These are phyloP conservation scores for Heliocybe sulcata DNA, from an alignment of 1,284 basidiomycete genomes.

Conservation along the genomic window DNA sequence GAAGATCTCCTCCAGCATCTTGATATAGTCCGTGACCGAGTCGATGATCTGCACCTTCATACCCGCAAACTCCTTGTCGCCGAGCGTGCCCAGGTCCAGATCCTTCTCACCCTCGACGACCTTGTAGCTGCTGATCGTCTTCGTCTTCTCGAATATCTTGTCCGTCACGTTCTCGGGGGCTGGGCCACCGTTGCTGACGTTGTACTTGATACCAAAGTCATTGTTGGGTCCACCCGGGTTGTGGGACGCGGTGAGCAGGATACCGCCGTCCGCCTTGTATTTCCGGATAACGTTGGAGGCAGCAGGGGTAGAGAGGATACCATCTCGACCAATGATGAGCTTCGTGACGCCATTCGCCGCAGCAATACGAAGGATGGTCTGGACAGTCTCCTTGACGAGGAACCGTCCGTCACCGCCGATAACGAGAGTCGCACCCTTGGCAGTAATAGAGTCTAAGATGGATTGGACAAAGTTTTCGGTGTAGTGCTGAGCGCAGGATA, in stretches of 20 bases:
- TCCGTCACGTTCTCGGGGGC: conserved; percentile 94
- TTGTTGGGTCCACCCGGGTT: conserved; percentile 97
- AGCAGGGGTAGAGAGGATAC: conserved; percentile 94
- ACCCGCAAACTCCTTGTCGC: conserved; percentile 76
- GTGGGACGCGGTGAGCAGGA: conserved; percentile 96
- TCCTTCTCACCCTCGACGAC: conserved; percentile 67
- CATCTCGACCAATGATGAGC: conserved; percentile 85
- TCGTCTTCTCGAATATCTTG: conserved; percentile 89
- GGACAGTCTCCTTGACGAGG: conserved; percentile 86
- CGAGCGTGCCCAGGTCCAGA: conserved; percentile 84
- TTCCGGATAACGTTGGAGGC: conserved; percentile 94
- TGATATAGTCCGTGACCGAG: conserved; percentile 87
- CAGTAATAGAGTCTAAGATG: conserved; percentile 87
- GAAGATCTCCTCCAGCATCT: conserved; percentile 85
- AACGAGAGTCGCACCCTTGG: conserved; percentile 82
- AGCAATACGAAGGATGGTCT: conserved; percentile 87
- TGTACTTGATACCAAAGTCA: conserved; percentile 99
- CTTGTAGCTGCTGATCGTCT: conserved; percentile 83
- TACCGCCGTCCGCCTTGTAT: conserved; percentile 95
- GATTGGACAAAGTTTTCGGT: conserved; percentile 98
- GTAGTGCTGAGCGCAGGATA: conserved; percentile 63
- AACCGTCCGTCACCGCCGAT: conserved; percentile 97
- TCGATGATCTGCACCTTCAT: conserved; percentile 90
- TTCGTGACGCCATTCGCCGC: conserved; percentile 88
- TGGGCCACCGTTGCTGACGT: conserved; percentile 94